Percentiles rank a stretch among this genome's conserved stretches.
Evolutionary conservation across 2,329 filamentous ascomycete genomes (phyloP).

Genomic region (Magnaporthiopsis rhizophila): DNA sequence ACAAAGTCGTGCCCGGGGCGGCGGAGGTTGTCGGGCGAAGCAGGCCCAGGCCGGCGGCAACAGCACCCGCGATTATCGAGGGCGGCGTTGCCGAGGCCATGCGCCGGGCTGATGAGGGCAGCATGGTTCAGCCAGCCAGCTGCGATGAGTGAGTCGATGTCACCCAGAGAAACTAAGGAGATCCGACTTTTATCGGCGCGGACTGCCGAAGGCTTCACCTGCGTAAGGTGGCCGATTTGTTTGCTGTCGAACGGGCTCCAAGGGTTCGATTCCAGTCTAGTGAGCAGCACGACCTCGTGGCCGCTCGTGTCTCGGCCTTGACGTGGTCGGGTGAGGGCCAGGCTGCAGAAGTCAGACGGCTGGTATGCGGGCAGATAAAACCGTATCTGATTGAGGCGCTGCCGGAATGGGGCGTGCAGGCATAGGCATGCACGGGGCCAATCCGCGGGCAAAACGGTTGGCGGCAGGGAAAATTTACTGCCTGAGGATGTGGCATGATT

Average conservation of each 20-base stretch:
- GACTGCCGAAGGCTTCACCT: neutral
- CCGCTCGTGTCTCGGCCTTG: neutral
- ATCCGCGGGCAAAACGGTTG: neutral
- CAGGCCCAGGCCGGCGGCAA: conserved; percentile 30
- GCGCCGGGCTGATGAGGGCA: conserved; percentile 49
- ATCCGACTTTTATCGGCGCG: neutral
- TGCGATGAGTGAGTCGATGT: neutral
- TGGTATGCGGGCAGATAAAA: neutral
- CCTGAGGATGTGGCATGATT: neutral
- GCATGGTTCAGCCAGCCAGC: conserved; percentile 26
- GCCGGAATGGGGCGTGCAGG: neutral
- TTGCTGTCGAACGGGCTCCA: neutral
- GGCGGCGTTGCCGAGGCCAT: conserved; percentile 40
- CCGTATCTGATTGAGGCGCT: neutral
- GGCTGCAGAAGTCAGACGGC: neutral
- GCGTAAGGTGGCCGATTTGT: neutral
- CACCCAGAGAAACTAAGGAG: neutral
- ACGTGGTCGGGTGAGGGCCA: neutral
- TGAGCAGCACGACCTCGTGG: neutral
- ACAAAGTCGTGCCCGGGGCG: conserved; percentile 24
- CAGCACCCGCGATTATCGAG: conserved; percentile 33
- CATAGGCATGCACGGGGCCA: neutral
- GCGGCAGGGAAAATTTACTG: neutral
- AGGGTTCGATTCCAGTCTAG: neutral
- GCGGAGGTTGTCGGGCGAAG: conserved; percentile 22